Evolutionary conservation across 208 protist species (phyloP).

Genomic region (Paratrypanosoma confusum): DNA sequence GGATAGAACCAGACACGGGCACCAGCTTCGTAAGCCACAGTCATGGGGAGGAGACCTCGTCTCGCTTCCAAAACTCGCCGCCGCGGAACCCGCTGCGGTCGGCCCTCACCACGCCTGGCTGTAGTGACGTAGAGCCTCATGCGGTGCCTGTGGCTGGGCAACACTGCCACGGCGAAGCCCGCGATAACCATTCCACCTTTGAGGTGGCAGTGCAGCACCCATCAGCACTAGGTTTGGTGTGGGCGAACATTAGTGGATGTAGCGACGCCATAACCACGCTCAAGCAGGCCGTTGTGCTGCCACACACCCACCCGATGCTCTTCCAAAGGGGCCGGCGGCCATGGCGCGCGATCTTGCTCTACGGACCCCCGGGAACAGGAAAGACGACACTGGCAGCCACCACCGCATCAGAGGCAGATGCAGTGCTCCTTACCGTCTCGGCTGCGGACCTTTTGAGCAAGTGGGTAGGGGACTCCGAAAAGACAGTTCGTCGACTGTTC

Average conservation of each 20-base stretch:
- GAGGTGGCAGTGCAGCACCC: too few relatives aligned
- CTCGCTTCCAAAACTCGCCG: too few relatives aligned
- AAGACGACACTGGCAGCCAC: slow-evolving; percentile 92
- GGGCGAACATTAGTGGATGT: slow-evolving; percentile 93
- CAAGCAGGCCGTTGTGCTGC: slow-evolving; percentile 95
- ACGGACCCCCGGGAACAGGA: slow-evolving; percentile 60
- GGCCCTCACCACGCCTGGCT: too few relatives aligned
- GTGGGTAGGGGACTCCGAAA: slow-evolving; percentile 97
- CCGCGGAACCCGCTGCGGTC: too few relatives aligned
- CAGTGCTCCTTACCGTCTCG: slow-evolving; percentile 88
- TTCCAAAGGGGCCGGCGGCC: slow-evolving; percentile 89
- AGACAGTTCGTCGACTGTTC: slow-evolving; percentile 92
- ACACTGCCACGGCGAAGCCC: too few relatives aligned
- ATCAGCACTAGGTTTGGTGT: too few relatives aligned
- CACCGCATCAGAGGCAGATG: slow-evolving; percentile 83
- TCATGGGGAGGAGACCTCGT: too few relatives aligned
- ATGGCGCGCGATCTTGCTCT: slow-evolving; percentile 88
- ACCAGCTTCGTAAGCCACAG: too few relatives aligned
- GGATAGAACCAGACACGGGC: too few relatives aligned
- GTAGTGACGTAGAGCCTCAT: too few relatives aligned
- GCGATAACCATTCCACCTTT: too few relatives aligned
- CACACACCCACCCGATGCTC: slow-evolving; percentile 92
- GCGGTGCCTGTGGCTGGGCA: too few relatives aligned
- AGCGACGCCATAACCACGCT: slow-evolving; percentile 92
- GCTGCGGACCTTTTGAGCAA: slow-evolving; percentile 93